Evolutionary conservation across 2,329 filamentous ascomycete species (phyloP).

Genomic region (Xylaria sp.): DNA sequence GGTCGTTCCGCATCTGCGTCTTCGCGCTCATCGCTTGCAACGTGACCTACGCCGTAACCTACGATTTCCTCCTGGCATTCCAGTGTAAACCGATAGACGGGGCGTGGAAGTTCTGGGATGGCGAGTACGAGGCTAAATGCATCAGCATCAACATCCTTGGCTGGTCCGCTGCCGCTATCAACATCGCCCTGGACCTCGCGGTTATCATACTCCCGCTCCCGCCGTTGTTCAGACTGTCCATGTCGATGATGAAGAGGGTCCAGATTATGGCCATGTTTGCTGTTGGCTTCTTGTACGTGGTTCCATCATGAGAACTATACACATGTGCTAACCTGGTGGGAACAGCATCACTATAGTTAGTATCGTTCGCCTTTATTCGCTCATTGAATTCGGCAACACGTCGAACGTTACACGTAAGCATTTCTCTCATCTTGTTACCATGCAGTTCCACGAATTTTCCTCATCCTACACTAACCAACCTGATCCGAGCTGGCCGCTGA

Average conservation of each 20-base stretch:
- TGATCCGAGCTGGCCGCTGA: neutral
- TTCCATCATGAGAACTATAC: neutral
- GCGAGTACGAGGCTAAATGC: slow-evolving; percentile 36
- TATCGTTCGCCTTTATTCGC: slow-evolving; percentile 33
- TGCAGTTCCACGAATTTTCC: slow-evolving; percentile 7
- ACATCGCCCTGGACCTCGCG: slow-evolving; percentile 37
- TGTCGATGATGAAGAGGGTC: slow-evolving; percentile 37
- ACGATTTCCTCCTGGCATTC: slow-evolving; percentile 34
- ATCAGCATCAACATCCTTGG: slow-evolving; percentile 37
- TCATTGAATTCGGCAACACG: slow-evolving; percentile 32
- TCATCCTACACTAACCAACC: slow-evolving; percentile 2
- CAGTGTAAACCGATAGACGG: slow-evolving; percentile 37
- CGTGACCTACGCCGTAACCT: slow-evolving; percentile 29
- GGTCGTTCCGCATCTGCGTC: slow-evolving; percentile 28
- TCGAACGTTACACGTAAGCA: slow-evolving; percentile 33
- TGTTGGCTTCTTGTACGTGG: slow-evolving; percentile 39
- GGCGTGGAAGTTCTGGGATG: slow-evolving; percentile 39
- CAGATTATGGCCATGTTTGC: slow-evolving; percentile 42
- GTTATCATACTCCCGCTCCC: slow-evolving; percentile 39
- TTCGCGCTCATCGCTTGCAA: slow-evolving; percentile 37
- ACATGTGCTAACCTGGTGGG: slow-evolving; percentile 7
- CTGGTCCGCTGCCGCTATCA: slow-evolving; percentile 38
- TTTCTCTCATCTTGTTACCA: slow-evolving; percentile 3
- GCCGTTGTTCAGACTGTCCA: slow-evolving; percentile 31
- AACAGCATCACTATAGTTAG: slow-evolving; percentile 36